These are phyloP conservation scores for Boletus subparvulus DNA, from an alignment of 768 basidiomycete species.

Conservation along the genomic window DNA sequence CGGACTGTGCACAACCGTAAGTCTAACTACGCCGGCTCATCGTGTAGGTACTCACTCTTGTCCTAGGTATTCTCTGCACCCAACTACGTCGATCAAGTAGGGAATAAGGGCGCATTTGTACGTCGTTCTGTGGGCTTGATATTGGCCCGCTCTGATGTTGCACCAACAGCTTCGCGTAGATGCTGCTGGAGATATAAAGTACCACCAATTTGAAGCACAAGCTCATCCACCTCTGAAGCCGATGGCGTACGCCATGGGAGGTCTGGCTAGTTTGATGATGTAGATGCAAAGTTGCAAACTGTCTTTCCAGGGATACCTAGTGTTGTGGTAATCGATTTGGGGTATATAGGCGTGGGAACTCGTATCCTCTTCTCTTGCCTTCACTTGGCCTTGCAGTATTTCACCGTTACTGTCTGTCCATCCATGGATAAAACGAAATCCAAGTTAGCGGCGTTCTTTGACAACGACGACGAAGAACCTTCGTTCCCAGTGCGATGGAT, in stretches of 20 bases:
- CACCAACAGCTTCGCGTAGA: conserved; percentile 73
- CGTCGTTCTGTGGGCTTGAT: conserved; percentile 29
- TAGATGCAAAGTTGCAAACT: conserved; percentile 28
- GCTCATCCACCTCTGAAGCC: conserved; percentile 90
- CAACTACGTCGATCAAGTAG: conserved; percentile 89
- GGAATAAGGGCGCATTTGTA: conserved; percentile 92
- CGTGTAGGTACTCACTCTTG: conserved; percentile 11
- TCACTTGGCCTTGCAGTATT: background rate
- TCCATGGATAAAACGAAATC: conserved; percentile 39
- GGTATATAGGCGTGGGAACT: conserved; percentile 28
- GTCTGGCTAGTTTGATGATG: conserved; percentile 70
- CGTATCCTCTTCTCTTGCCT: background rate
- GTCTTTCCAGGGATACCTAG: background rate
- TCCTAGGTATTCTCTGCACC: conserved; percentile 88
- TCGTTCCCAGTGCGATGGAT: conserved; percentile 91
- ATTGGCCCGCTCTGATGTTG: conserved; percentile 4
- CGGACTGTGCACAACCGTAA: conserved; percentile 89
- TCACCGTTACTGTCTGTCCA: background rate
- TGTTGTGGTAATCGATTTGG: background rate
- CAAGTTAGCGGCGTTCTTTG: conserved; percentile 77
- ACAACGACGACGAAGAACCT: conserved; percentile 80
- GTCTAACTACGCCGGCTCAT: conserved; percentile 12
- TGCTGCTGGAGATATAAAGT: conserved; percentile 66
- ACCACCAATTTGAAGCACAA: conserved; percentile 80
- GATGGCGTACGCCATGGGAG: conserved; percentile 83